These are phyloP conservation scores for Boechera stricta DNA, from an alignment of 345 rosid genomes.

Conservation along the genomic window DNA sequence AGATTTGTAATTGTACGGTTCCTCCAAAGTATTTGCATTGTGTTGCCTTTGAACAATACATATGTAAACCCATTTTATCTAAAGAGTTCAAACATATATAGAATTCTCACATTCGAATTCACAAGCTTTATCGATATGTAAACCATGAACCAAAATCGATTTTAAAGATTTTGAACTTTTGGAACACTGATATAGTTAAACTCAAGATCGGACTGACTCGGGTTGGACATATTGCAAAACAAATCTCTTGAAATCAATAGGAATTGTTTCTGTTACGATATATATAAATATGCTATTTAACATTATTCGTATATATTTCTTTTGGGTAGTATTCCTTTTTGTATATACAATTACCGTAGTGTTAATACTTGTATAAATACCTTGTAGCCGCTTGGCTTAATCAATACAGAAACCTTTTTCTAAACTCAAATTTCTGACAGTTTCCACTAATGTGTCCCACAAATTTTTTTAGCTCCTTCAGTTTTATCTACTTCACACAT, in stretches of 20 bases:
- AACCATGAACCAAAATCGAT: no score
- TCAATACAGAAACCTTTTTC: no score
- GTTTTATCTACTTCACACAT: background rate
- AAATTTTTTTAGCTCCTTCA: background rate
- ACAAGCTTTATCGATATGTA: background rate
- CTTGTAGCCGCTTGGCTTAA: no score
- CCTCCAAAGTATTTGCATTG: slow-evolving; percentile 35
- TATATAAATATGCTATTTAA: no score
- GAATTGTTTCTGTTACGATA: background rate
- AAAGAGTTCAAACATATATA: background rate
- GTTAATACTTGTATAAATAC: no score
- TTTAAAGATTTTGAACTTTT: background rate
- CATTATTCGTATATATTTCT: no score
- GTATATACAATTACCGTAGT: no score
- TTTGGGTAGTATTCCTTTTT: no score
- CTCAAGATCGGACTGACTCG: background rate
- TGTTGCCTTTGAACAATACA: slow-evolving; percentile 19
- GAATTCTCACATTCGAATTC: background rate
- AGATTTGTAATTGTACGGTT: slow-evolving; percentile 40
- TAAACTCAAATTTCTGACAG: no score
- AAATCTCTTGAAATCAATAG: background rate
- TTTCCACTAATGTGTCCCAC: background rate
- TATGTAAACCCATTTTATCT: slow-evolving; percentile 4
- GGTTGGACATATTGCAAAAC: background rate
- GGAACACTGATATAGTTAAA: background rate